These are phyloP conservation scores for Globisporangium spiculum DNA, from an alignment of 352 stramenopile species.

Conservation along the genomic window DNA sequence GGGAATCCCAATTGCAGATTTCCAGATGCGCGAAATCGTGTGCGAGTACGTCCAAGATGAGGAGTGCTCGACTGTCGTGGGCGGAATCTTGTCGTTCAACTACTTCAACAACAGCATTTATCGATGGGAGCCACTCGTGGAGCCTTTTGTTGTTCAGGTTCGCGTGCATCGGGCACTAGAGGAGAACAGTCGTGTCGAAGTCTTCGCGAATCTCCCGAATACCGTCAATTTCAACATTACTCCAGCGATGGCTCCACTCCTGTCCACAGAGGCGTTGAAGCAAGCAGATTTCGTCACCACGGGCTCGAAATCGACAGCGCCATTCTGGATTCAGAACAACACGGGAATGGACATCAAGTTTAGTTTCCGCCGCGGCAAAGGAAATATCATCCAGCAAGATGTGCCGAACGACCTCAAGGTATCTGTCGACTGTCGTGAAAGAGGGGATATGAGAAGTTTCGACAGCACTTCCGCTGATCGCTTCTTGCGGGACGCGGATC, in stretches of 20 bases:
- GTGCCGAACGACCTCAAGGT: constrained; percentile 67
- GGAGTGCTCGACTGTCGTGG: constrained; percentile 76
- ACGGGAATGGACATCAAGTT: constrained; percentile 83
- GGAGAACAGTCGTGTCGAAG: constrained; percentile 68
- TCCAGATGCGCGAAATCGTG: constrained; percentile 84
- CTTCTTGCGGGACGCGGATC: constrained; percentile 69
- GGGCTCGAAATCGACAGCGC: constrained; percentile 80
- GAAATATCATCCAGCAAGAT: constrained; percentile 76
- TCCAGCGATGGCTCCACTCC: constrained; percentile 78
- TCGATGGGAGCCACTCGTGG: constrained; percentile 82
- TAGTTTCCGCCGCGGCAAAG: constrained; percentile 79
- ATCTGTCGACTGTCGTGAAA: constrained; percentile 80
- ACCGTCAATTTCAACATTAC: constrained; percentile 88
- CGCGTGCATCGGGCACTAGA: constrained; percentile 66
- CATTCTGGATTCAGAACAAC: constrained; percentile 90
- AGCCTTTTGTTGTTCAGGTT: constrained; percentile 81
- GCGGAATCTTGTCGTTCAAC: constrained; percentile 77
- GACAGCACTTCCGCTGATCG: constrained; percentile 77
- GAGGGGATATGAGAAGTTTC: constrained; percentile 86
- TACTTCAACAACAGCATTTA: constrained; percentile 93
- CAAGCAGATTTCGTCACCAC: constrained; percentile 87
- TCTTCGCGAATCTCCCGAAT: constrained; percentile 81
- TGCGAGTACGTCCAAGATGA: constrained; percentile 87
- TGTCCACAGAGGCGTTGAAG: constrained; percentile 76
- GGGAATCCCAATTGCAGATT: constrained; percentile 83